Evolutionary conservation across 78 protist species (phyloP), one percentile per base, ranked within the genome.

Genomic region (Dictyostelium intermedium): DNA sequence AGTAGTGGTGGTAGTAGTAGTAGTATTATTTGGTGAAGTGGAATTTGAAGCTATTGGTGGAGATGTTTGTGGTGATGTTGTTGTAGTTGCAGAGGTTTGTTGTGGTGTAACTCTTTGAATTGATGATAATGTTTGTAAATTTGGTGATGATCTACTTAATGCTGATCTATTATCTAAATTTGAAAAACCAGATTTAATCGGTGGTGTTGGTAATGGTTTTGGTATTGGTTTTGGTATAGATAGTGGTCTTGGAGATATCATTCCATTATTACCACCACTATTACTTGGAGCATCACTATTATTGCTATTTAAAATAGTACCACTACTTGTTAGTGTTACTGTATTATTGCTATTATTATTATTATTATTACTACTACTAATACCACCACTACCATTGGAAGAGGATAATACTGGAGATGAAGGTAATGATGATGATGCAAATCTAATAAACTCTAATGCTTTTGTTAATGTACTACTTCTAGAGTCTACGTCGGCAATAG

Each of bases 131-230:
- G 82, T 43, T 41, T 43, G 63, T 25, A 77, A 35, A 77, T 77
- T 77, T 77, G 82, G 82, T 77, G 82, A 41, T 41, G 82, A 77
- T 77, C 60, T 77, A 77, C 82, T 77, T 23, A 77, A n/a, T n/a
- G 82, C 50, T 0, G 60, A 77, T 43, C 47, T 77, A 35, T 20
- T 73, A 23, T 77, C 82, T n/a, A 77, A 77, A 77, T 77, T 23
- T 35, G 61, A 4, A 77, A 77, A 77, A 14, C 32, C 30, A 30
- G 81, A 74, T 74, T 74, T 30, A 35, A 37, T 37, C 35, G 81
- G 47, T 35, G 47, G 56, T 37, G 81, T 20, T 74, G 81, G 27
- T 74, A 34, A 74, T 74, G 27, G 35, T 37, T 27, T 32, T 74
- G 81, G 18, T 35, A 34, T 13, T 74, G 81, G n/a, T 74, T 27